These are phyloP conservation scores for Phalaenopsis equestris DNA, from an alignment of 106 monocot species.

Conservation along the genomic window DNA sequence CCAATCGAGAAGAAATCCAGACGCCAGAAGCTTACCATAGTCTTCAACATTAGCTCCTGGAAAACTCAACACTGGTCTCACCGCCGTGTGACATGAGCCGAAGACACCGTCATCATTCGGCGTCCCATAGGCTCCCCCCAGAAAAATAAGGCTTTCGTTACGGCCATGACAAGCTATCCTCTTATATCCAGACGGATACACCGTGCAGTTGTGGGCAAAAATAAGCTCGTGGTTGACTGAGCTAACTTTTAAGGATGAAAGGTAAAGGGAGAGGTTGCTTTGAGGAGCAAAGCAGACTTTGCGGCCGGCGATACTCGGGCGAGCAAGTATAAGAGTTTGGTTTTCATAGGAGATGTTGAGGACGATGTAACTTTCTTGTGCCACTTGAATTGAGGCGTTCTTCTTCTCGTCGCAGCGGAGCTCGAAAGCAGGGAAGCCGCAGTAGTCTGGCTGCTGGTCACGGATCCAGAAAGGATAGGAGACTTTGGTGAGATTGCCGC, in stretches of 20 bases:
- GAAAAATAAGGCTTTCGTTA: neutral
- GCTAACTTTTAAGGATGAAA: neutral
- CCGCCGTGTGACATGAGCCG: neutral
- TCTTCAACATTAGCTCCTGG: conserved; percentile 7
- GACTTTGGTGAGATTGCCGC: neutral
- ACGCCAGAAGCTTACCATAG: conserved; percentile 2
- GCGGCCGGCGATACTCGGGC: neutral
- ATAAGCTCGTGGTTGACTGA: conserved; percentile 2
- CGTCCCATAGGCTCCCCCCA: neutral
- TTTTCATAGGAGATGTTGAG: neutral
- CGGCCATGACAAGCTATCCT: neutral
- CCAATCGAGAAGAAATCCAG: conserved; percentile 22
- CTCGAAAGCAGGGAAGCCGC: conserved; percentile 11
- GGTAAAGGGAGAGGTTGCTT: neutral
- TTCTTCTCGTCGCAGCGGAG: conserved; percentile 4
- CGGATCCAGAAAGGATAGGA: conserved; percentile 13
- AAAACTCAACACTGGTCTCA: conserved; percentile 9
- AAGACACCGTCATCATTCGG: neutral
- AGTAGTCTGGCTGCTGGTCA: conserved; percentile 4
- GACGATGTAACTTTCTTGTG: neutral
- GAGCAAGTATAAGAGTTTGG: conserved; percentile 5
- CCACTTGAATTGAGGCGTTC: conserved; percentile 1
- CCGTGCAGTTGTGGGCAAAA: neutral
- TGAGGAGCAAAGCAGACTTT: neutral
- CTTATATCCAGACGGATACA: neutral